Percentiles rank a stretch among this genome's conserved stretches.
These are phyloP conservation scores for Penicillium sp. DNA, from an alignment of 2,329 filamentous ascomycete species.

Conservation along the genomic window DNA sequence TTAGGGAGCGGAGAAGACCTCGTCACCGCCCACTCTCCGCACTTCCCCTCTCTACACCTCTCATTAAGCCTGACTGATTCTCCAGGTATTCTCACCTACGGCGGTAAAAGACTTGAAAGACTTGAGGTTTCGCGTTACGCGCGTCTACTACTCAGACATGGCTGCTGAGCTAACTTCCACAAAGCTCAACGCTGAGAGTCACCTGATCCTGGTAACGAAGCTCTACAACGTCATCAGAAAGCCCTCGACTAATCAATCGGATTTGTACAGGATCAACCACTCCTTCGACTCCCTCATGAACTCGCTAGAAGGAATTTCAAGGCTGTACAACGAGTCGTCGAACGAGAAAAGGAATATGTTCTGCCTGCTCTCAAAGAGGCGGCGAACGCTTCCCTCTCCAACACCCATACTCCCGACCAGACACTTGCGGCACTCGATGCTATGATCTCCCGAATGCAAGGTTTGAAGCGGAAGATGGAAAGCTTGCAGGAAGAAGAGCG, in stretches of 20 bases:
- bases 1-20: neutral
- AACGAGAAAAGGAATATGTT: constrained; percentile 49
- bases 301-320: constrained; percentile 94
- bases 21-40: constrained; percentile 13
- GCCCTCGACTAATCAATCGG: constrained; percentile 4
- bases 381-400: constrained; percentile 63
- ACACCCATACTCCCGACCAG: constrained; percentile 63
- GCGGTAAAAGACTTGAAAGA: neutral
- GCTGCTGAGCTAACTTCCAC: constrained; percentile 47
- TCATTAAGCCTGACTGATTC: neutral
- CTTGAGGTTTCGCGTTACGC: too few relatives aligned
- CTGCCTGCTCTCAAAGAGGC: constrained; percentile 51
- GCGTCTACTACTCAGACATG: constrained; percentile 24
- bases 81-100: neutral
- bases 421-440: constrained; percentile 78
- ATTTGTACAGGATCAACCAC: constrained; percentile 74
- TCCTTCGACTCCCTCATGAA: constrained; percentile 89
- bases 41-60: constrained; percentile 3
- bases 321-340: constrained; percentile 56
- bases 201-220: constrained; percentile 46
- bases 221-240: constrained; percentile 7
- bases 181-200: constrained; percentile 52
- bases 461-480: constrained; percentile 82
- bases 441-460: constrained; percentile 82
- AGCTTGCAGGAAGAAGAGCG: constrained; percentile 76